phyloP scores from a whole-genome alignment of 2,329 filamentous ascomycete species.

The Tolypocladium album region DNA sequence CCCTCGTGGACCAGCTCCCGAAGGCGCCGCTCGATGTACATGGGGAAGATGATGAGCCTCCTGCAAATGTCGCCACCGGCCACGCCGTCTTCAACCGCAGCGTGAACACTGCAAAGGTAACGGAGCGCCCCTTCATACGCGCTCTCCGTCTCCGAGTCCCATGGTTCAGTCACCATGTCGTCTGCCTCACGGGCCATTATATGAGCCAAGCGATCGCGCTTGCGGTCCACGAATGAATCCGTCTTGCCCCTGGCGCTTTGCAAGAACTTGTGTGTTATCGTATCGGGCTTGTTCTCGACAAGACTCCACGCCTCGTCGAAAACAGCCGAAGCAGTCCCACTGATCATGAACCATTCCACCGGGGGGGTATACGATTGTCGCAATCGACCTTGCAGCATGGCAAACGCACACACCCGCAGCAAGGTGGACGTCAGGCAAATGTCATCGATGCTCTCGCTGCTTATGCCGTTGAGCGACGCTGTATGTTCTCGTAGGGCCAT shows the following conservation, averaged over 20 bases:
- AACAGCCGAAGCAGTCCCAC: neutral
- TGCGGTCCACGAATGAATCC: neutral
- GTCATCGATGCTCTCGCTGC: neutral
- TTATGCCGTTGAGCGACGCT: neutral
- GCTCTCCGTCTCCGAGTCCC: neutral
- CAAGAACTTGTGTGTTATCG: neutral
- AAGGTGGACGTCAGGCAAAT: neutral
- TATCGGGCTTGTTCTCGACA: neutral
- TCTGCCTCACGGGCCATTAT: neutral
- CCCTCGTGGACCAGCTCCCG: neutral
- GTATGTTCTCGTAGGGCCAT: neutral
- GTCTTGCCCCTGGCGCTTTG: neutral
- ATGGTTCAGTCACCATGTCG: neutral
- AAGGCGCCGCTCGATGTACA: neutral
- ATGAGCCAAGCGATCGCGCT: neutral
- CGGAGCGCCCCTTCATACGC: neutral
- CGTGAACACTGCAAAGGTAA: neutral
- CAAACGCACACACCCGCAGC: neutral
- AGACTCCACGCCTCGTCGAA: neutral
- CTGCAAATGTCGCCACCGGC: neutral
- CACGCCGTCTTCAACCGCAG: neutral
- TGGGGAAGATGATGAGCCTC: neutral
- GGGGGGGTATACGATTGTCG: neutral
- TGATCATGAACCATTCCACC: neutral
- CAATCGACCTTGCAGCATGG: neutral